Base-by-base conservation (phyloP, 192 early-diverging fungal species). In the Backusella mclennaniae region DNA sequence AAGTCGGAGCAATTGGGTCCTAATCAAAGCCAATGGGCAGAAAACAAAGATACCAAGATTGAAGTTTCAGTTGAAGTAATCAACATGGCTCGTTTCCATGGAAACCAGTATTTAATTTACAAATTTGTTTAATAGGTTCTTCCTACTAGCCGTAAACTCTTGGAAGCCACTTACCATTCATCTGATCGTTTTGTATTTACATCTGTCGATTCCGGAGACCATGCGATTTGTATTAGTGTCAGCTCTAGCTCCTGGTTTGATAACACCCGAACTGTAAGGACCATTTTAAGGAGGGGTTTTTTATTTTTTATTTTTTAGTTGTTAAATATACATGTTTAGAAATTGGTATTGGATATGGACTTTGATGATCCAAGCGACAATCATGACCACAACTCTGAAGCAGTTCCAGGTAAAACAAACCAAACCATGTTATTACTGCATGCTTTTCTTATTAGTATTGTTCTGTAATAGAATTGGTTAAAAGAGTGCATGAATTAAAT, bases 171-270 rank as follows among this genome's bases (percentile, higher is more conserved):
- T 82, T 90, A 93, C 71, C 76, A 77, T 6, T 74, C 88, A 68
- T 81, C 85, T 79, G 97, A 96, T 63, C 89, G 91, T 76, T 98
- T 98, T 81, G 92, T 91, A 35, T 99, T 99, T 79, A 96, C 95
- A 29, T 90, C 97, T 23, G 87, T 93, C 33, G 93, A 94, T 71
- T 87, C 93, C 44, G 96, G 97, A 59, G 92, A 96, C 77, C 96
- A 99, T 85, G 84, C 89, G 14, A 95, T 99, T 56, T 99, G 98
- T 83, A 84, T 99, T 71, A 90, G 87, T 78, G 86, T 88, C 7
- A 85, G 83, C 4, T 83, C 88, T 19, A 82, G 85, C 38, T 85
- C 88, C 21, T 95, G 93, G 94, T 90, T 96, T 84, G 85, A 88
- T 36, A 86, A 87, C 19, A 84, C 86, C 63, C 88, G 89, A 77